A percentile compares a stretch with the other conserved stretches of the same genome.
Conservation (phyloP, 176 grass and related monocot species). For the Juncus effusus region DNA sequence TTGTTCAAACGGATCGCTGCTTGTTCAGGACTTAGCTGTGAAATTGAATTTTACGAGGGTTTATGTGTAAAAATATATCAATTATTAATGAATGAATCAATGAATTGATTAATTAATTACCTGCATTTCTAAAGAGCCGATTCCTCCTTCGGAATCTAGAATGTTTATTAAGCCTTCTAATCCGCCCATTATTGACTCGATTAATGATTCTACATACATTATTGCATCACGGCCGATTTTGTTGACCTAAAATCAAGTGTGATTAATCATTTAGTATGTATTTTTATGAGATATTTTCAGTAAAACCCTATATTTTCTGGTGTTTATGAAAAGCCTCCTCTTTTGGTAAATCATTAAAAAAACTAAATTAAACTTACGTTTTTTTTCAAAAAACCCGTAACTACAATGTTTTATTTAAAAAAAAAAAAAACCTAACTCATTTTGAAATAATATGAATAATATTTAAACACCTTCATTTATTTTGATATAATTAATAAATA, state of each 20-base stretch:
- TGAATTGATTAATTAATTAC: constrained; percentile 41
- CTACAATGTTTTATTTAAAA: neutral
- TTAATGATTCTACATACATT: constrained; percentile 89
- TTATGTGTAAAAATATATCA: constrained; percentile 13
- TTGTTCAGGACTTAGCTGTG: constrained; percentile 96
- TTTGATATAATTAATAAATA: no score
- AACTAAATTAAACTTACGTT: no score
- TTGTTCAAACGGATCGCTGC: constrained; percentile 79
- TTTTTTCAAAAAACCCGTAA: no score
- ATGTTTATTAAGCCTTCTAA: constrained; percentile 99
- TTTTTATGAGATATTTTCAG: no score
- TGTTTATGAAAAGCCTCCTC: no score
- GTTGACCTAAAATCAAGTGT: constrained; percentile 41
- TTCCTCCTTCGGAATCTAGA: constrained; percentile 95
- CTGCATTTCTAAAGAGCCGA: constrained; percentile 98
- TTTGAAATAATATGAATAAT: no score
- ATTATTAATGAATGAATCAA: neutral
- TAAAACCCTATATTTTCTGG: no score
- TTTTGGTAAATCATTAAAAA: no score
- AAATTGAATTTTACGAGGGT: constrained; percentile 20
- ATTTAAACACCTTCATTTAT: no score
- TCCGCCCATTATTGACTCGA: constrained; percentile 99
- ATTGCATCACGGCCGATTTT: constrained; percentile 95
- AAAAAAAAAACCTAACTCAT: neutral
- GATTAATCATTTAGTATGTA: neutral